These are phyloP conservation scores for Phytophthora pluvialis DNA, from an alignment of 352 stramenopile genomes.

Conservation along the genomic window DNA sequence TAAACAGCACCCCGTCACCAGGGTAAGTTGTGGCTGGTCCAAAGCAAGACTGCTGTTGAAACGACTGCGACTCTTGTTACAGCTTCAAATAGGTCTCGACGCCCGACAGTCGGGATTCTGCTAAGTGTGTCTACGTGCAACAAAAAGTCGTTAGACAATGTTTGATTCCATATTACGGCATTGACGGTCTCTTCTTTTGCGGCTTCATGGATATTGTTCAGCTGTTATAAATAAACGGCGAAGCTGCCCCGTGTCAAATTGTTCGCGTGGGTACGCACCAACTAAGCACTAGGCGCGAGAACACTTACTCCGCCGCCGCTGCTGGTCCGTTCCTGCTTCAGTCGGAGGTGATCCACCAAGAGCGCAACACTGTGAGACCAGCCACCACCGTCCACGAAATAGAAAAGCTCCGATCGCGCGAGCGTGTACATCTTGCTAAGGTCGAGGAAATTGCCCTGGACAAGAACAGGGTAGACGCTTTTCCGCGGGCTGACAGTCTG, in stretches of 20 bases:
- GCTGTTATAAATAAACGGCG: too few relatives aligned
- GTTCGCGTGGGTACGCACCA: too few relatives aligned
- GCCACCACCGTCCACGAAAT: slow-evolving; percentile 64
- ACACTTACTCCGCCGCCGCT: slow-evolving; percentile 14
- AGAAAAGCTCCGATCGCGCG: slow-evolving; percentile 67
- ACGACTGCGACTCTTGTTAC: not conserved
- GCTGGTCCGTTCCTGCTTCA: slow-evolving; percentile 39
- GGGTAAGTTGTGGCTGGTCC: not conserved
- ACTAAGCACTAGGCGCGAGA: slow-evolving; percentile 5
- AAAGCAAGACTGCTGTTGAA: not conserved
- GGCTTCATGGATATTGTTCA: too few relatives aligned
- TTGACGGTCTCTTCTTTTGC: too few relatives aligned
- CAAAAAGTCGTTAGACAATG: too few relatives aligned
- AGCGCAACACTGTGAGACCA: slow-evolving; percentile 48
- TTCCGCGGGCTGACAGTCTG: slow-evolving; percentile 31
- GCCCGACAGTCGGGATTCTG: too few relatives aligned
- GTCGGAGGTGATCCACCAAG: slow-evolving; percentile 52
- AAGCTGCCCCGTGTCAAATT: too few relatives aligned
- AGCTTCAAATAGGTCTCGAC: too few relatives aligned
- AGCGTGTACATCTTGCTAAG: slow-evolving; percentile 82
- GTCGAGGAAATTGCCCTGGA: slow-evolving; percentile 66
- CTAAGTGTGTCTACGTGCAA: too few relatives aligned
- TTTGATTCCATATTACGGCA: too few relatives aligned
- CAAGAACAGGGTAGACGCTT: slow-evolving; percentile 62
- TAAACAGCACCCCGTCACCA: not conserved